These are phyloP conservation scores for Psilocybe cubensis DNA, from an alignment of 768 basidiomycete species.

Conservation along the genomic window DNA sequence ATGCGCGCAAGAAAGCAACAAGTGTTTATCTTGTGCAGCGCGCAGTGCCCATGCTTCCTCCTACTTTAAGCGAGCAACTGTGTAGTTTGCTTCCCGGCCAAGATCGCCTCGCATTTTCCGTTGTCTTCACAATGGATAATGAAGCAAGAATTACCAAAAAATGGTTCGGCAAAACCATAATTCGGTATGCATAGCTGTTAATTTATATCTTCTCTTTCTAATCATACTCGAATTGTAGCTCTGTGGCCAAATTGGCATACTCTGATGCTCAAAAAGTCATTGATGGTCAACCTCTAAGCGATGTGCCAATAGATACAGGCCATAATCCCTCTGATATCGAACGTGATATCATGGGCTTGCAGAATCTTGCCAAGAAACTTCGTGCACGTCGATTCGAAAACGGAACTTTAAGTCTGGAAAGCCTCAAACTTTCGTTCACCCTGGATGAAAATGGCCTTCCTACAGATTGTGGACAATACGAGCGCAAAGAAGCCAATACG, in stretches of 20 bases:
- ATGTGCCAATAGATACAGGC: constrained; percentile 55
- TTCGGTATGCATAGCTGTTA: constrained; percentile 61
- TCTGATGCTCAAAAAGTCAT: constrained; percentile 80
- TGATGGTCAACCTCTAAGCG: constrained; percentile 65
- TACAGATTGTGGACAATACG: constrained; percentile 71
- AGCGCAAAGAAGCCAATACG: constrained; percentile 71
- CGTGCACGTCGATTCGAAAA: constrained; percentile 74
- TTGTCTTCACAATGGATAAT: constrained; percentile 81
- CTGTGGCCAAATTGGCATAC: constrained; percentile 87
- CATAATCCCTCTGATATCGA: constrained; percentile 66
- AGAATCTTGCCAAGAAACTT: constrained; percentile 73
- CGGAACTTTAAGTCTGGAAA: constrained; percentile 77
- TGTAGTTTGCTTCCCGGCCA: constrained; percentile 89
- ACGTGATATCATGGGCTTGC: constrained; percentile 73
- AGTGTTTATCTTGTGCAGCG: constrained; percentile 97
- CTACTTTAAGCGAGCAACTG: constrained; percentile 87
- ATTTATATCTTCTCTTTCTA: background rate
- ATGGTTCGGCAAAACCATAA: constrained; percentile 92
- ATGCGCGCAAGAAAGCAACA: constrained; percentile 96
- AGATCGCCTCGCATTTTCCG: constrained; percentile 91
- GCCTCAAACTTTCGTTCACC: constrained; percentile 72
- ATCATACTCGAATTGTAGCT: constrained; percentile 51
- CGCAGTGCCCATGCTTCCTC: constrained; percentile 96
- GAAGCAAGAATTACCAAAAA: constrained; percentile 85
- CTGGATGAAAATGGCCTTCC: constrained; percentile 84